Evolutionary conservation across 345 rosid species (phyloP).

Genomic region (Erucastrum elatum): DNA sequence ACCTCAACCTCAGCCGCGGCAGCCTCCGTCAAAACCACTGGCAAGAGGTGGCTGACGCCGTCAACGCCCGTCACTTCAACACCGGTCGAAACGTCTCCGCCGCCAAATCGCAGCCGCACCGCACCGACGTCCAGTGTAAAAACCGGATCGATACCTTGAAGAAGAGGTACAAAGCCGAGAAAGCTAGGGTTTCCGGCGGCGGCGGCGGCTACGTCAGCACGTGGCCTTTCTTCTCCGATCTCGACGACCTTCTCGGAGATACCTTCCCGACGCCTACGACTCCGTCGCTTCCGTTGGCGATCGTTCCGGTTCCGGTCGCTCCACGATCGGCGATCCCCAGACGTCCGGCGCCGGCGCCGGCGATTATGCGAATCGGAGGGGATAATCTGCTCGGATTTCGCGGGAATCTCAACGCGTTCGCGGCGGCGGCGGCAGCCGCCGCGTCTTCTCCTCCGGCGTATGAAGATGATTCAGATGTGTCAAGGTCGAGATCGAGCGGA

Average conservation of each 20-base stretch:
- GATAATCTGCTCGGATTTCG: slow-evolving; percentile 43
- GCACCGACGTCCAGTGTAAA: slow-evolving; percentile 98
- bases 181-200: slow-evolving; percentile 47
- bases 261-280: slow-evolving; percentile 47
- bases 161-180: slow-evolving; percentile 96
- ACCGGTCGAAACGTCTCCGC: slow-evolving; percentile 42
- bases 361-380: slow-evolving; percentile 47
- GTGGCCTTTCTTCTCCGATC: slow-evolving; percentile 83
- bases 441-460: slow-evolving; percentile 33
- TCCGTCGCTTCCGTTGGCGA: slow-evolving; percentile 48
- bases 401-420: slow-evolving; percentile 79
- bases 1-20: slow-evolving; percentile 81
- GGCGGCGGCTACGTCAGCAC: slow-evolving; percentile 39
- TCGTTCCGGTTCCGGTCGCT: slow-evolving; percentile 39
- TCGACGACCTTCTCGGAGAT: slow-evolving; percentile 76
- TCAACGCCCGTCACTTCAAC: slow-evolving; percentile 78
- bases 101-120: slow-evolving; percentile 72
- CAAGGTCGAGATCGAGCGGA: slow-evolving; percentile 39
- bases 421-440: slow-evolving; percentile 73
- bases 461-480: slow-evolving; percentile 37
- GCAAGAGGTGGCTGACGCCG: slow-evolving; percentile 96
- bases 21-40: slow-evolving; percentile 98
- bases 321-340: slow-evolving; percentile 45
- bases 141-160: slow-evolving; percentile 96
- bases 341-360: slow-evolving; percentile 52